phyloP scores from a whole-genome alignment of 2,329 filamentous ascomycete species.

The Herpotrichia juniperi region DNA sequence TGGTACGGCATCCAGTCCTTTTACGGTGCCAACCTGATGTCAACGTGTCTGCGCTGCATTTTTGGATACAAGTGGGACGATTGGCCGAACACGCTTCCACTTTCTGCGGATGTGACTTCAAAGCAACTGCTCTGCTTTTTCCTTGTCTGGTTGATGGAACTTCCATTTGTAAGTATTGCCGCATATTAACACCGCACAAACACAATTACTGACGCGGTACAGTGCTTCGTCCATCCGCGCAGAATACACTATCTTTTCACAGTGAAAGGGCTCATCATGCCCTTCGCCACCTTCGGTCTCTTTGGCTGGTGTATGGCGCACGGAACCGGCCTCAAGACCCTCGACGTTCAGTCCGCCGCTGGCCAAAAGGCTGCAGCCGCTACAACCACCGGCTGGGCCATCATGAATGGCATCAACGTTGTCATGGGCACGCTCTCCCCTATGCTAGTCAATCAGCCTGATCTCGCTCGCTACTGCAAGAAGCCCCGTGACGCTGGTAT shows the following conservation, averaged over 20 bases:
- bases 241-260: slow-evolving; percentile 34
- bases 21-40: slow-evolving; percentile 37
- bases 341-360: slow-evolving; percentile 11
- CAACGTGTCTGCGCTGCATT: slow-evolving; percentile 46
- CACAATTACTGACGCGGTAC: background rate
- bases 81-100: slow-evolving; percentile 26
- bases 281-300: slow-evolving; percentile 39
- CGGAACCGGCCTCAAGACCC: slow-evolving; percentile 32
- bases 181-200: background rate
- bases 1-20: slow-evolving; percentile 44
- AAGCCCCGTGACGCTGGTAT: slow-evolving; percentile 33
- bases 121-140: slow-evolving; percentile 42
- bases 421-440: slow-evolving; percentile 50
- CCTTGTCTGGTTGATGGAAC: slow-evolving; percentile 35
- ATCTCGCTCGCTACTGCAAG: slow-evolving; percentile 49
- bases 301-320: slow-evolving; percentile 46
- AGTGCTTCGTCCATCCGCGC: slow-evolving; percentile 39
- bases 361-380: slow-evolving; percentile 23
- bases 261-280: slow-evolving; percentile 35
- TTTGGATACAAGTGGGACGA: slow-evolving; percentile 47
- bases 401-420: slow-evolving; percentile 51
- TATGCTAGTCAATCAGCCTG: slow-evolving; percentile 50
- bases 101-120: slow-evolving; percentile 37
- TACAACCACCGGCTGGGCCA: slow-evolving; percentile 40
- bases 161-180: slow-evolving; percentile 27